Conservation (phyloP, 768 basidiomycete genomes). For the Galerina marginata region DNA sequence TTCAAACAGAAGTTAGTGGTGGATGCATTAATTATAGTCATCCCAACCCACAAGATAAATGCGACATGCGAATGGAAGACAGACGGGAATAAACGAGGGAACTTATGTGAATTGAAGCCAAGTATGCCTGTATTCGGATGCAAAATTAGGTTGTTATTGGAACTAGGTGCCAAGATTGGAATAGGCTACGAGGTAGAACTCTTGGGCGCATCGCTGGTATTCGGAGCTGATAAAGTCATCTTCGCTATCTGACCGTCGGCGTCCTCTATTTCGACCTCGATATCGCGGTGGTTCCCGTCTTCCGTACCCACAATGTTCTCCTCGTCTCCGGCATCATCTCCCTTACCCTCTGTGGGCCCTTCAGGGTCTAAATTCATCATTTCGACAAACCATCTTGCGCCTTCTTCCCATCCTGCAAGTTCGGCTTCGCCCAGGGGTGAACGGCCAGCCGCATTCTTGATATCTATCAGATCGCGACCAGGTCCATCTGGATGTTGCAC, state of each 20-base stretch:
- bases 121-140: no score
- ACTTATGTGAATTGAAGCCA: no score
- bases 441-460: slow-evolving; percentile 73
- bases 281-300: slow-evolving; percentile 41
- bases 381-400: slow-evolving; percentile 80
- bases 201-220: slow-evolving; percentile 4
- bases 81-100: no score
- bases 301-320: slow-evolving; percentile 39
- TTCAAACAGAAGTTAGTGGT: no score
- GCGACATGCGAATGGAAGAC: no score
- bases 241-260: slow-evolving; percentile 71
- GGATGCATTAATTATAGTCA: no score
- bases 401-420: slow-evolving; percentile 80
- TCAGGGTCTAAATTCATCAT: slow-evolving; percentile 76
- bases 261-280: slow-evolving; percentile 76
- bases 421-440: slow-evolving; percentile 87
- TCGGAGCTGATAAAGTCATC: slow-evolving; percentile 55
- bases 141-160: not conserved
- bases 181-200: slow-evolving; percentile 11
- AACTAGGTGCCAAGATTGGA: not conserved
- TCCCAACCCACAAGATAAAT: no score
- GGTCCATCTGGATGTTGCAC: slow-evolving; percentile 62
- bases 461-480: slow-evolving; percentile 73
- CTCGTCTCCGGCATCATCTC: slow-evolving; percentile 24
- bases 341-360: slow-evolving; percentile 38